phyloP scores from a whole-genome alignment of 2,329 filamentous ascomycete genomes.

The Epichloe elymi region DNA sequence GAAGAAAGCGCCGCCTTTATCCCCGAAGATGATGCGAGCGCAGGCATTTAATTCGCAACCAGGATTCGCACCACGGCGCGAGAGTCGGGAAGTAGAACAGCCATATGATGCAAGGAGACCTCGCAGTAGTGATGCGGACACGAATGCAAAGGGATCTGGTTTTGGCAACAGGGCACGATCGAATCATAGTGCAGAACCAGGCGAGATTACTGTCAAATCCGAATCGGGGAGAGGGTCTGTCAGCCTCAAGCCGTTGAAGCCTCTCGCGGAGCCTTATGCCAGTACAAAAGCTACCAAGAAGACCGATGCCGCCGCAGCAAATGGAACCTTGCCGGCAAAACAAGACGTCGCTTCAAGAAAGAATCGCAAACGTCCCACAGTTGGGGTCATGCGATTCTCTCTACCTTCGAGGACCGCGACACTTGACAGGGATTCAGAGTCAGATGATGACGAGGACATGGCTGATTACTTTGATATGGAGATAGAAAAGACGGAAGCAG shows the following conservation, averaged over 20 bases:
- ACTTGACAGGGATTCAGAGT: slow-evolving; percentile 27
- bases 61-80: slow-evolving; percentile 24
- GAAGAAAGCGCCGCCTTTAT: slow-evolving; percentile 36
- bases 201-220: slow-evolving; percentile 29
- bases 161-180: slow-evolving; percentile 24
- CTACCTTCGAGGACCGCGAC: slow-evolving; percentile 24
- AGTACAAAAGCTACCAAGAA: background rate
- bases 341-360: slow-evolving; percentile 6
- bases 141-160: slow-evolving; percentile 22
- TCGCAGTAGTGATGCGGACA: slow-evolving; percentile 40
- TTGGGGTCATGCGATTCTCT: slow-evolving; percentile 25
- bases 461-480: slow-evolving; percentile 41
- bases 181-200: slow-evolving; percentile 32
- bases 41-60: slow-evolving; percentile 33
- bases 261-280: background rate
- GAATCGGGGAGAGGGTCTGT: slow-evolving; percentile 19
- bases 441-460: slow-evolving; percentile 46
- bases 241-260: background rate
- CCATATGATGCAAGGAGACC: slow-evolving; percentile 31
- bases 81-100: slow-evolving; percentile 21
- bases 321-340: background rate
- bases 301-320: background rate
- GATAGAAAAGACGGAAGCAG: slow-evolving; percentile 36
- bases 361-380: slow-evolving; percentile 15
- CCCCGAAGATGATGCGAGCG: slow-evolving; percentile 36